Percentiles rank a stretch among this genome's conserved stretches.
Conservation (phyloP, 805 yeast genomes). For the Nematodospora valgi region DNA sequence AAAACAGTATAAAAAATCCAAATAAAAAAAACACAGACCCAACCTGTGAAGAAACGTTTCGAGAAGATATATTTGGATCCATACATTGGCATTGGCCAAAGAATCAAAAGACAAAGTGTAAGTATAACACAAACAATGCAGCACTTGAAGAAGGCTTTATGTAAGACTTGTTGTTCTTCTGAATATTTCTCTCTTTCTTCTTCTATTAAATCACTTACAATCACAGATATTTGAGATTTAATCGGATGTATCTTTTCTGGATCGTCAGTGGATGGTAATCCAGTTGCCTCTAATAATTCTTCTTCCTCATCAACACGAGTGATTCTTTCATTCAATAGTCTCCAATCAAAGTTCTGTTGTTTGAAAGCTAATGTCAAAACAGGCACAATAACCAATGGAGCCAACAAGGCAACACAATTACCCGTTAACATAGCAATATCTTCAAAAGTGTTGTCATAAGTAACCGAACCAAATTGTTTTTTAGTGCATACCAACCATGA, state of each 20-base stretch:
- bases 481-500: constrained; percentile 45
- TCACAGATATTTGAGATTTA: constrained; percentile 35
- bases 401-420: constrained; percentile 74
- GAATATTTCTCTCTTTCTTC: constrained; percentile 21
- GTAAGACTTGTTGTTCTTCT: constrained; percentile 52
- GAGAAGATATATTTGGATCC: constrained; percentile 76
- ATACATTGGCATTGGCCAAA: constrained; percentile 96
- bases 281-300: constrained; percentile 47
- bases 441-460: constrained; percentile 56
- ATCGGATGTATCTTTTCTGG: constrained; percentile 30
- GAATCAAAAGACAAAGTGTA: constrained; percentile 59
- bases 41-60: constrained; percentile 77
- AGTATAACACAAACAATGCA: constrained; percentile 56
- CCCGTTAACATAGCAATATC: constrained; percentile 91
- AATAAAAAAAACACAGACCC: constrained; percentile 78
- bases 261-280: constrained; percentile 10
- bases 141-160: constrained; percentile 59
- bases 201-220: constrained; percentile 37
- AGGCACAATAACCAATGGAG: constrained; percentile 68
- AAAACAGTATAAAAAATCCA: constrained; percentile 73
- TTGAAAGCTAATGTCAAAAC: constrained; percentile 60
- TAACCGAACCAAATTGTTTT: constrained; percentile 28
- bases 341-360: constrained; percentile 75
- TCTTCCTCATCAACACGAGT: constrained; percentile 69
- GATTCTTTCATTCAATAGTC: constrained; percentile 49